Base-by-base conservation (phyloP, 2,329 filamentous ascomycete genomes). In the Verticillium dahliae region DNA sequence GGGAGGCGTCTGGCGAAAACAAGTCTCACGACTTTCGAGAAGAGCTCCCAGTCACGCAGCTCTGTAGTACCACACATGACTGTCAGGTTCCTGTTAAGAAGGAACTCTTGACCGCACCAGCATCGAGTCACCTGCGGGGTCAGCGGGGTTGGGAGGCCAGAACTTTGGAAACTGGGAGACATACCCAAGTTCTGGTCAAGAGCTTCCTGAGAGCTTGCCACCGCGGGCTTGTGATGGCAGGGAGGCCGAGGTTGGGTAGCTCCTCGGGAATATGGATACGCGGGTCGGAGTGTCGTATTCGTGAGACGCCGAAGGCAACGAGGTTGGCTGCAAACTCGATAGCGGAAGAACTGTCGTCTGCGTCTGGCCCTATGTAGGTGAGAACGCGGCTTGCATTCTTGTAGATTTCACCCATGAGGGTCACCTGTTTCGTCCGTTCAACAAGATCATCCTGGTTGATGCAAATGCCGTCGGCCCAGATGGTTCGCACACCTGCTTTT, bases 281-380 rank as follows among this genome's bases (percentile, higher is more conserved):
- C n/a, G 45, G 45, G 5, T 52, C 10, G 45, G 45, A 10, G 10
- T 22, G 10, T 27, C 22, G 45, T 52, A 52, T 4, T 31, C 45
- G 45, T 9, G 10, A 18, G n/a, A 52, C 5, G 18, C n/a, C 45
- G 10, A 27, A 52, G 2, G 1, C n/a, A 18, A 52, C 45, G n/a
- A 52, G 18, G 18, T 52, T 18, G 5, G 45, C 18, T 10, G 45
- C 45, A 52, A 52, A 52, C 10, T 7, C 7, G 13, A 52, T 52
- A 4, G 45, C 45, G n/a, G 22, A 10, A 22, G 45, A 31, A 11
- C 66, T 65, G 4, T 61, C n/a, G 11, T 67, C 35, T 1, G 11
- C 34, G 58, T 66, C 65, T 1, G 50, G 64, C 0, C 69, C 67
- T 3, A 71, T 61, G 68, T 66, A 70, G 7, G 59, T 64, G 10